Percentiles rank a stretch among this genome's conserved stretches.
phyloP scores from a whole-genome alignment of 192 early-diverging fungal species.

The Mortierella antarctica region DNA sequence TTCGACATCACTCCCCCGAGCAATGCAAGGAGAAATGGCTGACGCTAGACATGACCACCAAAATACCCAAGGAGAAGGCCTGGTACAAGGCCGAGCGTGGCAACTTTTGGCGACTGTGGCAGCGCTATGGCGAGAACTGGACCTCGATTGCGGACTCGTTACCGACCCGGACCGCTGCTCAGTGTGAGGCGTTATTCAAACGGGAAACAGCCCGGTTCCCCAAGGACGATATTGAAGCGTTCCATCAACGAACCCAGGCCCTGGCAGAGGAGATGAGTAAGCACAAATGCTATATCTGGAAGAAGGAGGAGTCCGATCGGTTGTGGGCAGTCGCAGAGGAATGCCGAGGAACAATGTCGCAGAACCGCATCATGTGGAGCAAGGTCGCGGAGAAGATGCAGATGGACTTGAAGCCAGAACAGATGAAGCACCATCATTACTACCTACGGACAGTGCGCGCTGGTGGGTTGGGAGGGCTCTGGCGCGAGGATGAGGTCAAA shows the following conservation, averaged over 20 bases:
- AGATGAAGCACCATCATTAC: slow-evolving; percentile 46
- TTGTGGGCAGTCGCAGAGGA: slow-evolving; percentile 28
- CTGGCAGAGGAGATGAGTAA: slow-evolving; percentile 1
- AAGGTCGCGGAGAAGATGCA: slow-evolving; percentile 14
- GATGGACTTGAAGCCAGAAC: neutral
- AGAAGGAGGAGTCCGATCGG: slow-evolving; percentile 34
- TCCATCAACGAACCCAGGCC: neutral
- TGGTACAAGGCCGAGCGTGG: slow-evolving; percentile 38
- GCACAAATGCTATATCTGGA: slow-evolving; percentile 12
- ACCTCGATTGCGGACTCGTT: slow-evolving; percentile 6
- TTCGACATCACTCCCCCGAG: slow-evolving; percentile 28
- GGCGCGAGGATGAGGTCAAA: slow-evolving; percentile 23
- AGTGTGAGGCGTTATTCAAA: slow-evolving; percentile 20
- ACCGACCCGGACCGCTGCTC: slow-evolving; percentile 1
- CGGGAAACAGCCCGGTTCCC: slow-evolving; percentile 1
- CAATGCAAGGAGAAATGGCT: slow-evolving; percentile 34
- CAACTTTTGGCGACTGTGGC: slow-evolving; percentile 44
- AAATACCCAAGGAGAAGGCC: slow-evolving; percentile 15
- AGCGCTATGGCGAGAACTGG: slow-evolving; percentile 23
- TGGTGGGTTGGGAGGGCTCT: slow-evolving; percentile 2
- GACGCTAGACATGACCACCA: slow-evolving; percentile 22
- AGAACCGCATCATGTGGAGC: slow-evolving; percentile 11
- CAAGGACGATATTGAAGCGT: slow-evolving; percentile 1
- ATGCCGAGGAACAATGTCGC: neutral
- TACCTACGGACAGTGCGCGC: slow-evolving; percentile 14